These are phyloP conservation scores for Pseudogymnoascus pannorum DNA, from an alignment of 2,329 filamentous ascomycete genomes.

Conservation along the genomic window DNA sequence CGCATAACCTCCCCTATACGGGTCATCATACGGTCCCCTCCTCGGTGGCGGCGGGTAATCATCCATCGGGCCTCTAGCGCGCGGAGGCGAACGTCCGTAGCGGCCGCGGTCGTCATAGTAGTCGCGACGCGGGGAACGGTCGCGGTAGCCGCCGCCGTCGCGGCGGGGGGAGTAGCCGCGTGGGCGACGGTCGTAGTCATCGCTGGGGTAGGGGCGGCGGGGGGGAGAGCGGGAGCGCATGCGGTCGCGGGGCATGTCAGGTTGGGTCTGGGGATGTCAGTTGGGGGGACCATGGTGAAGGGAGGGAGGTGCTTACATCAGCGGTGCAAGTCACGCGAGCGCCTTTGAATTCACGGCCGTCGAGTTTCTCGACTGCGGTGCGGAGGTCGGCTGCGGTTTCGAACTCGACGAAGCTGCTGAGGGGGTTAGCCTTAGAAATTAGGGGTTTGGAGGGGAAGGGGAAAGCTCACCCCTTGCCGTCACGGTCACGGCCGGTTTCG, in stretches of 20 bases:
- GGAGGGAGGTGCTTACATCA: constrained; percentile 58
- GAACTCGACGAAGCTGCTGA: constrained; percentile 85
- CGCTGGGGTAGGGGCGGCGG: constrained; percentile 60
- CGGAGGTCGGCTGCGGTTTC: constrained; percentile 86
- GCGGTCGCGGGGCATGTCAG: constrained; percentile 61
- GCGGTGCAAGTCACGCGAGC: constrained; percentile 76
- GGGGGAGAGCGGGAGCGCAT: constrained; percentile 74
- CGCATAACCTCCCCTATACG: constrained; percentile 64
- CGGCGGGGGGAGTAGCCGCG: constrained; percentile 81
- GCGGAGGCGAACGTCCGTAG: constrained; percentile 75
- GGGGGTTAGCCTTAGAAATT: constrained; percentile 18
- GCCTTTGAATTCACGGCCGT: constrained; percentile 88
- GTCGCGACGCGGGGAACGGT: constrained; percentile 74
- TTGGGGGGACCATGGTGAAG: constrained; percentile 10
- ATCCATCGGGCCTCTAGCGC: constrained; percentile 61
- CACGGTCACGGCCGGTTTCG: constrained; percentile 85
- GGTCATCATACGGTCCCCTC: constrained; percentile 66
- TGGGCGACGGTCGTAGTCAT: constrained; percentile 78
- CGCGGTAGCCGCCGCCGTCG: constrained; percentile 79
- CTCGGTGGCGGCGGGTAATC: constrained; percentile 65
- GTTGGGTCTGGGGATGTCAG: constrained; percentile 55
- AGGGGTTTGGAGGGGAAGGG: background rate
- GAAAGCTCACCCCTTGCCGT: constrained; percentile 75
- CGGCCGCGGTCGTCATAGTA: constrained; percentile 73
- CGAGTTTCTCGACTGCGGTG: constrained; percentile 89